Base-by-base conservation (phyloP, 371 early-diverging fungal genomes). In the Apophysomyces elegans region DNA sequence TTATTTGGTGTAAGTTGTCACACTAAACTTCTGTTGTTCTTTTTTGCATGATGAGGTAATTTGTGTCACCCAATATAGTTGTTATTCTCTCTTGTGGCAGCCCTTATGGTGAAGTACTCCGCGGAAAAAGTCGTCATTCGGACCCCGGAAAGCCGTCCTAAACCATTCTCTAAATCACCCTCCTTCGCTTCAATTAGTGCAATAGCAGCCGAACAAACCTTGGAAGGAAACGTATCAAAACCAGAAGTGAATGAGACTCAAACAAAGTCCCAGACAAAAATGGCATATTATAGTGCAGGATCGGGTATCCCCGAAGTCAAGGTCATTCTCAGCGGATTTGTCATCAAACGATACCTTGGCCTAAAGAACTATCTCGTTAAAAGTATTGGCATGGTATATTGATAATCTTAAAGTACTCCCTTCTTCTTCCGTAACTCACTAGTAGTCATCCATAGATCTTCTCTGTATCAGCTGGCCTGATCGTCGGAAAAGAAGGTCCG, bases 221-320 rank as follows among this genome's bases (percentile, higher is more conserved):
- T 50, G 54, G 21, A 50, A 18, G 54, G 9, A 43, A 38, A 38
- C 26, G 9, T 8, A 16, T 44, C 45, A 54, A 69, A 45, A 7
- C 45, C 6, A 57, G 38, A 58, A 21, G 32, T 26, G 3, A 26
- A 26, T 26, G 32, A 26, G 59, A 66, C 58, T 35, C 58, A 1
- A n/a, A 56, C 4, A 46, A 64, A 71, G 21, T 64, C 72, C 37
- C 76, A 76, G 57, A 78, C 76, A 18, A 83, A 78, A 46, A 75
- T 65, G 18, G 80, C 76, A 3, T 83, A 80, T 56, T 80, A 79
- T 63, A 94, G 96, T 12, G 96, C 97, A 1, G 98, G 98, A 8
- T 92, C 94, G 6, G 98, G 97, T 39, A 92, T 98, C 57, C 91
- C 97, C 1, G 97, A 97, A 77, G 93, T 97, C 70, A 98, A 98